Evolutionary conservation across 805 yeast species (phyloP).

Genomic region (Ascoidea rubescens): DNA sequence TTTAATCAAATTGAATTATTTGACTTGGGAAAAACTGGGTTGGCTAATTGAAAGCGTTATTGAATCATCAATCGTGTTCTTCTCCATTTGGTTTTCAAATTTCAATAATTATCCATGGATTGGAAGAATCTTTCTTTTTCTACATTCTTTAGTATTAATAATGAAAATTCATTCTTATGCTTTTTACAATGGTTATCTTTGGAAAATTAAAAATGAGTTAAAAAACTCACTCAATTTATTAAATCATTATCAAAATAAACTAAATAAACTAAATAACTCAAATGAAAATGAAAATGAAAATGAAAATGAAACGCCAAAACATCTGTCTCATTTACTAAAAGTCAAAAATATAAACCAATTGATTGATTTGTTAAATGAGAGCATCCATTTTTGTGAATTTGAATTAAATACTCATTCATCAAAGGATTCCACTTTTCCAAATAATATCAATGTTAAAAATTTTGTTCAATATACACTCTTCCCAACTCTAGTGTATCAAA

Average conservation of each 20-base stretch:
- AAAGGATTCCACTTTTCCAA: slow-evolving; percentile 41
- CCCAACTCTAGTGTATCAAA: slow-evolving; percentile 79
- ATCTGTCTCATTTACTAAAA: not conserved
- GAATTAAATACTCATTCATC: slow-evolving; percentile 52
- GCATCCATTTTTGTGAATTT: slow-evolving; percentile 54
- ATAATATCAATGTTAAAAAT: slow-evolving; percentile 48
- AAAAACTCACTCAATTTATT: slow-evolving; percentile 30
- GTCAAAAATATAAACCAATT: slow-evolving; percentile 17
- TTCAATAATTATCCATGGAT: slow-evolving; percentile 68
- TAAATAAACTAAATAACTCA: slow-evolving; percentile 8
- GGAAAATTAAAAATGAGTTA: slow-evolving; percentile 47
- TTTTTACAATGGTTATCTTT: slow-evolving; percentile 82
- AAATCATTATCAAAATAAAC: slow-evolving; percentile 24
- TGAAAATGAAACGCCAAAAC: slow-evolving; percentile 1
- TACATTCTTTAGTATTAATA: slow-evolving; percentile 74
- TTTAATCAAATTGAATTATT: slow-evolving; percentile 26
- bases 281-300: slow-evolving; percentile 4
- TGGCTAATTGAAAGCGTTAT: slow-evolving; percentile 43
- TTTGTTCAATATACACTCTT: slow-evolving; percentile 73
- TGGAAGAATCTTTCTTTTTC: slow-evolving; percentile 68
- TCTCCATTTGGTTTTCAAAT: slow-evolving; percentile 45
- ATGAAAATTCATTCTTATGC: slow-evolving; percentile 96
- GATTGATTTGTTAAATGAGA: slow-evolving; percentile 24
- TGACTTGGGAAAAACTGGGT: slow-evolving; percentile 56
- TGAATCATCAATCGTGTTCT: slow-evolving; percentile 38